These are phyloP conservation scores for Buxus sempervirens DNA, from an alignment of 164 flowering plant species.

Conservation along the genomic window DNA sequence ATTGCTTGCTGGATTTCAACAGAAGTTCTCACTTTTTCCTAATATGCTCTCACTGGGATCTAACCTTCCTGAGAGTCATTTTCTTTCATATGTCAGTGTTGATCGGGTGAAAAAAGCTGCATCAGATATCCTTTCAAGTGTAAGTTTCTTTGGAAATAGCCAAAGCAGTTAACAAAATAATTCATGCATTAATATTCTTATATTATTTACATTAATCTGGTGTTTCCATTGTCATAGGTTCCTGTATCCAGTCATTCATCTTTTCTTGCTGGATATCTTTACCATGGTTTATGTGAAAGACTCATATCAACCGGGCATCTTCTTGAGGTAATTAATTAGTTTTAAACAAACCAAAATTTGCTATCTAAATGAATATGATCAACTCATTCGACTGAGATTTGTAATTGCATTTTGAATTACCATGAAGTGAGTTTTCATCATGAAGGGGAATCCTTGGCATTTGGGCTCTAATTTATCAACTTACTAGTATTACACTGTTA, in stretches of 20 bases:
- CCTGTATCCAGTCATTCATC: constrained; percentile 34
- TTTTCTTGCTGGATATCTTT: constrained; percentile 71
- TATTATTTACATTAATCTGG: not conserved
- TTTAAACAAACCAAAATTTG: not conserved
- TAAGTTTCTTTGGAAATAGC: constrained; percentile 32
- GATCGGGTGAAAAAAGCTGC: constrained; percentile 40
- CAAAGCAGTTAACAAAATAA: not conserved
- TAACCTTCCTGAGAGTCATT: constrained; percentile 17
- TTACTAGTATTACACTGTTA: too few species aligned
- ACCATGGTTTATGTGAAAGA: constrained; percentile 64
- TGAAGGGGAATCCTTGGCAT: not conserved
- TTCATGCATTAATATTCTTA: not conserved
- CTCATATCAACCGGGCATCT: constrained; percentile 50
- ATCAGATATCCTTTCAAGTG: constrained; percentile 48
- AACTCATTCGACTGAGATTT: not conserved
- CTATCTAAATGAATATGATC: not conserved
- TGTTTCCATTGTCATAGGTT: constrained; percentile 35
- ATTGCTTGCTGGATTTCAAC: constrained; percentile 51
- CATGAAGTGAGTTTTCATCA: not conserved
- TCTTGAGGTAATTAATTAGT: constrained; percentile 47
- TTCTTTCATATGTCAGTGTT: constrained; percentile 18
- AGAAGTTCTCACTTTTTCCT: constrained; percentile 39
- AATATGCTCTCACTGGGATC: constrained; percentile 14
- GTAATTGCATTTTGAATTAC: not conserved
- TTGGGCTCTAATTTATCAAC: not conserved